Conservation (phyloP, 2,329 filamentous ascomycete species). For the Amphichorda felina region DNA sequence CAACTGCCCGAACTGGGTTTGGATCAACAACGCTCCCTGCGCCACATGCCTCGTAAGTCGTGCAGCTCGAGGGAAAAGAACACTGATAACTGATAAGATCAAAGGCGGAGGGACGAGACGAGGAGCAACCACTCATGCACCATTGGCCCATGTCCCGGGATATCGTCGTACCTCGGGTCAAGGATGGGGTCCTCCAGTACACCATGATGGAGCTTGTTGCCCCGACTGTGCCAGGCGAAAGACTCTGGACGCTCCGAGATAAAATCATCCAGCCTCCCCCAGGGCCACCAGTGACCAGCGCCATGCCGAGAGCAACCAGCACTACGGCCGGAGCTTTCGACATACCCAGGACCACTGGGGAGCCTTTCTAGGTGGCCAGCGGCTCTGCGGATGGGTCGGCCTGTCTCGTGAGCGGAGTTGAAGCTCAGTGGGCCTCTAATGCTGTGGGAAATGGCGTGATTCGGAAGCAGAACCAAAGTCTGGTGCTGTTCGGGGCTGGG, state of each 20-base stretch:
- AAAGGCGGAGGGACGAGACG: constrained; percentile 38
- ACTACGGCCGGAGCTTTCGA: no score
- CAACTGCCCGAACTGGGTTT: constrained; percentile 42
- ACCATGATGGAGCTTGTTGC: constrained; percentile 32
- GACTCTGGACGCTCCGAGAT: constrained; percentile 24
- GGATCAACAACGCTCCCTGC: constrained; percentile 37
- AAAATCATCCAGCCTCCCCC: constrained; percentile 13
- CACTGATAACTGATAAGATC: background rate
- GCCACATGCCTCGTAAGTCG: constrained; percentile 34
- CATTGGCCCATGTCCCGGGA: constrained; percentile 18
- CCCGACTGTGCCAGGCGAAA: constrained; percentile 20
- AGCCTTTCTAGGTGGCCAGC: no score
- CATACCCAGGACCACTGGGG: no score
- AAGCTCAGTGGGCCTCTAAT: no score
- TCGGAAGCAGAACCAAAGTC: no score
- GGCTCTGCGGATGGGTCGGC: no score
- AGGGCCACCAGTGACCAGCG: constrained; percentile 15
- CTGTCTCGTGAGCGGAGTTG: no score
- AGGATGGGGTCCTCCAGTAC: constrained; percentile 34
- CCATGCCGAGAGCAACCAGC: constrained; percentile 16
- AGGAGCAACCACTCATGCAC: constrained; percentile 10
- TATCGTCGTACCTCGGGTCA: constrained; percentile 31
- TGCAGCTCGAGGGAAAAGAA: no score
- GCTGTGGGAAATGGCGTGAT: no score
- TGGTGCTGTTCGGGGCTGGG: no score